Evolutionary conservation across 164 flowering plant genomes (phyloP).

Genomic region (Vitis riparia): DNA sequence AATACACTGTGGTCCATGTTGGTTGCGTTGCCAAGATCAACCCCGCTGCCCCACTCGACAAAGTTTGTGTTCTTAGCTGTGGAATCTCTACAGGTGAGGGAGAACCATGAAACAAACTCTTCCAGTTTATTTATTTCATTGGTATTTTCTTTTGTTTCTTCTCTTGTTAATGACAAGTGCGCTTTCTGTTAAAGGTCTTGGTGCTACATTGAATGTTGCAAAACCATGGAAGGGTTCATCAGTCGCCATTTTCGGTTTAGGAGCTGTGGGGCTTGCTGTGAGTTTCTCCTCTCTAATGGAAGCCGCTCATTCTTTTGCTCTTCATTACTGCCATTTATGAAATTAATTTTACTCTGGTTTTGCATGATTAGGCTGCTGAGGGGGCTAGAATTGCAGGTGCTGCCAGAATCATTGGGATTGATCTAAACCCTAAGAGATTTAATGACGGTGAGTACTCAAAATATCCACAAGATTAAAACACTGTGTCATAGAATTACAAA

Average conservation of each 20-base stretch:
- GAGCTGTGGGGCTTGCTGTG: slow-evolving; percentile 72
- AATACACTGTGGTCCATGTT: slow-evolving; percentile 19
- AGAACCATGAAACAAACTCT: no score
- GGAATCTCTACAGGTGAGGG: slow-evolving; percentile 24
- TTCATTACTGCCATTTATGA: no score
- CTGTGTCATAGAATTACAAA: neutral
- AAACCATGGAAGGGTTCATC: slow-evolving; percentile 54
- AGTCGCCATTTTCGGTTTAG: slow-evolving; percentile 63
- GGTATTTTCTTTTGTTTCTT: no score
- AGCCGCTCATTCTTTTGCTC: no score
- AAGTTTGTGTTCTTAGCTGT: slow-evolving; percentile 29
- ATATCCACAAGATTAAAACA: neutral
- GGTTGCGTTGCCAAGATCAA: slow-evolving; percentile 21
- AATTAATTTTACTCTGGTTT: neutral
- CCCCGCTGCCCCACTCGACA: slow-evolving; percentile 22
- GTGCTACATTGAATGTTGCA: slow-evolving; percentile 67
- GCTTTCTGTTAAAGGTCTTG: slow-evolving; percentile 39
- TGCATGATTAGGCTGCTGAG: slow-evolving; percentile 30
- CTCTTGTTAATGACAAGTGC: no score
- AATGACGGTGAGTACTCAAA: slow-evolving; percentile 19
- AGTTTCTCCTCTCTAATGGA: slow-evolving; percentile 16
- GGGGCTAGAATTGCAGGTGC: slow-evolving; percentile 45
- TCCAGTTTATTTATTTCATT: no score
- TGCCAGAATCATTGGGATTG: slow-evolving; percentile 38
- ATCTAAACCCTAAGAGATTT: slow-evolving; percentile 27